phyloP scores from a whole-genome alignment of 805 yeast species.

The Deakozyma indianensis region DNA sequence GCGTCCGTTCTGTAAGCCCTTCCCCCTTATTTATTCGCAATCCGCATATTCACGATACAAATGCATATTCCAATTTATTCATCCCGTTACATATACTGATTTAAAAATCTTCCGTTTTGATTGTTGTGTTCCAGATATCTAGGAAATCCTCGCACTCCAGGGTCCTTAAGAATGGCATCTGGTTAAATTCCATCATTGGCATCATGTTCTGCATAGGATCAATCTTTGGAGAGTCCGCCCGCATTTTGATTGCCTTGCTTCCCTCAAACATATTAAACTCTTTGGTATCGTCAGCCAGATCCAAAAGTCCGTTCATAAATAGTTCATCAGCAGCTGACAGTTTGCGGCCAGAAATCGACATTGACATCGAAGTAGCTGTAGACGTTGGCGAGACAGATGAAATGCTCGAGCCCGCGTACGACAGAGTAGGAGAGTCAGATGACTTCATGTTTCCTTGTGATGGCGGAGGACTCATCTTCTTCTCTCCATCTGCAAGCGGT shows the following conservation, averaged over 20 bases:
- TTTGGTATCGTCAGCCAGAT: not conserved
- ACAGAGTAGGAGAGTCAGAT: not conserved
- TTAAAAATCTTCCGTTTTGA: not conserved
- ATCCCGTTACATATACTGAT: not conserved
- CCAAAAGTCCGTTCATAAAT: not conserved
- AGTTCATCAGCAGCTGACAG: not conserved
- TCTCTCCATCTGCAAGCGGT: not conserved
- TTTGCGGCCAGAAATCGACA: not conserved
- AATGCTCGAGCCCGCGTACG: not conserved
- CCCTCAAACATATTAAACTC: not conserved
- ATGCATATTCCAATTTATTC: not conserved
- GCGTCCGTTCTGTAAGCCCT: slow-evolving; percentile 13
- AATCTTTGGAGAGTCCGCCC: not conserved
- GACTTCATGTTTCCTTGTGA: not conserved
- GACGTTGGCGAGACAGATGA: not conserved
- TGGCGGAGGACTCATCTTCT: not conserved
- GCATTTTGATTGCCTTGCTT: not conserved
- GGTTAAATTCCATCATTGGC: not conserved
- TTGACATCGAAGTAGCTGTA: not conserved
- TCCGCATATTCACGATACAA: not conserved
- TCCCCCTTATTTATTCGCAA: not conserved
- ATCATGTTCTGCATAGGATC: not conserved
- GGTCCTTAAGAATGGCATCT: not conserved
- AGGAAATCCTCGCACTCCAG: not conserved
- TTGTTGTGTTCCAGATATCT: slow-evolving; percentile 1